phyloP scores from a whole-genome alignment of 108 stramenopile species.

The Seminavis robusta region DNA sequence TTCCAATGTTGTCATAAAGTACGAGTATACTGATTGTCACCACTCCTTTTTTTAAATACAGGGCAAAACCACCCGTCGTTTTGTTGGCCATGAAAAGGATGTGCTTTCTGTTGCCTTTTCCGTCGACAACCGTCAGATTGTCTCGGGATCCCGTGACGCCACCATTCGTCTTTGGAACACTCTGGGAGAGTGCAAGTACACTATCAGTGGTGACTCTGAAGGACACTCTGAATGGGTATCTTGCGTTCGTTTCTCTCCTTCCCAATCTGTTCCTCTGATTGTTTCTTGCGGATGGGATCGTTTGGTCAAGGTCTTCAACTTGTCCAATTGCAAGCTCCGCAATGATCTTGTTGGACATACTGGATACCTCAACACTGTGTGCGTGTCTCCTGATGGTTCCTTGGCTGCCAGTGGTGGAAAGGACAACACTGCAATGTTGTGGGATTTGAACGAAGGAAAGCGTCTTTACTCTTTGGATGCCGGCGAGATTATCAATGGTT shows the following conservation, averaged over 20 bases:
- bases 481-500: constrained; percentile 97
- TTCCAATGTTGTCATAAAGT: no score
- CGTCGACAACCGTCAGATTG: constrained; percentile 99
- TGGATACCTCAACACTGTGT: constrained; percentile 99
- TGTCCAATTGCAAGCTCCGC: constrained; percentile 98
- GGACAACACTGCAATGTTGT: constrained; percentile 99
- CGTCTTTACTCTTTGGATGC: constrained; percentile 98
- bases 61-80: constrained; percentile 97
- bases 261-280: constrained; percentile 90
- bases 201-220: constrained; percentile 75
- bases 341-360: constrained; percentile 98
- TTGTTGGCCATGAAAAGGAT: constrained; percentile 99
- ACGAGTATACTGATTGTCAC: no score
- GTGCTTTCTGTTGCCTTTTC: constrained; percentile 98
- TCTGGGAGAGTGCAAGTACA: constrained; percentile 97
- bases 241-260: constrained; percentile 98
- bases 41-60: no score
- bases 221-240: constrained; percentile 99
- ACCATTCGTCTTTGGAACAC: constrained; percentile 99
- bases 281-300: constrained; percentile 99
- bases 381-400: constrained; percentile 98
- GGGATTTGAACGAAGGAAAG: constrained; percentile 99
- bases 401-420: constrained; percentile 99
- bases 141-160: constrained; percentile 95
- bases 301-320: constrained; percentile 98